A percentile compares a stretch with the other conserved stretches of the same genome.
phyloP scores from a whole-genome alignment of 441 rosid genomes.

The Syzygium syzygioides region DNA sequence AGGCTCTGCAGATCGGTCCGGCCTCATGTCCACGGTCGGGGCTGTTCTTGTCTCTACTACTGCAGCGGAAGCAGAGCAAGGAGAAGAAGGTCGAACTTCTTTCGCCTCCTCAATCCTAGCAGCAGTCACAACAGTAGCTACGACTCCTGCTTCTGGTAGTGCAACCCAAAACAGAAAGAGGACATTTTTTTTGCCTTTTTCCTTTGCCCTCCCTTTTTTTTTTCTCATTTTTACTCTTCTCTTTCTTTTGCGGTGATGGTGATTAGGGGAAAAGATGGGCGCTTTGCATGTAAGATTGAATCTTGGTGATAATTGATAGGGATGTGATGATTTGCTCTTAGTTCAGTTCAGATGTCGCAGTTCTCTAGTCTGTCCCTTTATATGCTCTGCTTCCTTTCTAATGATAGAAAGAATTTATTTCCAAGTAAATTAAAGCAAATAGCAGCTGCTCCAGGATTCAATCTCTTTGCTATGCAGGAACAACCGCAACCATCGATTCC shows the following conservation, averaged over 20 bases:
- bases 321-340: background rate
- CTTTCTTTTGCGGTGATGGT: background rate
- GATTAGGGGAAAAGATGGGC: background rate
- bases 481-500: background rate
- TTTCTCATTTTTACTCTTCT: background rate
- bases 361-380: background rate
- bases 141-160: conserved; percentile 33
- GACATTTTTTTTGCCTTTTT: background rate
- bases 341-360: background rate
- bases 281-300: background rate
- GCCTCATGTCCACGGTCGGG: conserved; percentile 33
- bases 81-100: background rate
- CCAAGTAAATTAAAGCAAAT: background rate
- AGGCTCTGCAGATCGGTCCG: conserved; percentile 24
- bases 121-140: background rate
- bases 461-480: background rate
- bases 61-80: background rate
- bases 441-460: background rate
- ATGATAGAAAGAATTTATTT: background rate
- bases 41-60: conserved; percentile 29
- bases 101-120: background rate
- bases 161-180: background rate
- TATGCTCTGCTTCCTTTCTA: background rate
- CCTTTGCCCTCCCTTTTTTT: background rate
- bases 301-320: background rate